phyloP scores from a whole-genome alignment of 1,139 yeast genomes.

The Spathaspora sp. region DNA sequence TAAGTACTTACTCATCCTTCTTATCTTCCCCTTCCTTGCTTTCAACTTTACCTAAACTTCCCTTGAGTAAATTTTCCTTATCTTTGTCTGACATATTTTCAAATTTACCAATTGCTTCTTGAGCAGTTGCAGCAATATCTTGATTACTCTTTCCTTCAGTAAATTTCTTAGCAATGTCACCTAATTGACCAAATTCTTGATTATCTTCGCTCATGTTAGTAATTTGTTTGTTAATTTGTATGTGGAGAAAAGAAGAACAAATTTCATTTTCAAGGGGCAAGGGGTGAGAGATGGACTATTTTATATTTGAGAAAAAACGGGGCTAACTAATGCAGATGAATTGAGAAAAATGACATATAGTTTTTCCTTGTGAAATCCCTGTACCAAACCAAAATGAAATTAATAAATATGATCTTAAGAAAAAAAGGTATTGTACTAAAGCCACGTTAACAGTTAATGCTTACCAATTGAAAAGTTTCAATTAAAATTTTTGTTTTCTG shows the following conservation, averaged over 20 bases:
- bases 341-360: too few species aligned
- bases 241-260: background rate
- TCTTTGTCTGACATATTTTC: slow-evolving; percentile 11
- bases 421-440: too few species aligned
- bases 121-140: slow-evolving; percentile 1
- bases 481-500: background rate
- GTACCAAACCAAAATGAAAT: too few species aligned
- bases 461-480: background rate
- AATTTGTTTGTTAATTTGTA: background rate
- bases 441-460: too few species aligned
- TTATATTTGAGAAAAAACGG: background rate
- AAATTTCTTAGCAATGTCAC: slow-evolving; percentile 12
- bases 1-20: slow-evolving; percentile 3
- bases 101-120: slow-evolving; percentile 6
- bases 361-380: too few species aligned
- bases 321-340: too few species aligned
- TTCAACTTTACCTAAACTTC: slow-evolving; percentile 16
- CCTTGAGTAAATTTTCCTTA: slow-evolving; percentile 12
- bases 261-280: background rate
- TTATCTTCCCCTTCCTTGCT: slow-evolving; percentile 15
- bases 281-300: background rate
- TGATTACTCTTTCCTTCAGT: slow-evolving; percentile 3
- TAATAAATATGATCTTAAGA: too few species aligned
- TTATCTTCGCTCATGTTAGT: slow-evolving; percentile 10
- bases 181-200: slow-evolving; percentile 17